Base-by-base conservation (phyloP, 2,329 filamentous ascomycete genomes). In the Lasiodiplodia gonubiensis region DNA sequence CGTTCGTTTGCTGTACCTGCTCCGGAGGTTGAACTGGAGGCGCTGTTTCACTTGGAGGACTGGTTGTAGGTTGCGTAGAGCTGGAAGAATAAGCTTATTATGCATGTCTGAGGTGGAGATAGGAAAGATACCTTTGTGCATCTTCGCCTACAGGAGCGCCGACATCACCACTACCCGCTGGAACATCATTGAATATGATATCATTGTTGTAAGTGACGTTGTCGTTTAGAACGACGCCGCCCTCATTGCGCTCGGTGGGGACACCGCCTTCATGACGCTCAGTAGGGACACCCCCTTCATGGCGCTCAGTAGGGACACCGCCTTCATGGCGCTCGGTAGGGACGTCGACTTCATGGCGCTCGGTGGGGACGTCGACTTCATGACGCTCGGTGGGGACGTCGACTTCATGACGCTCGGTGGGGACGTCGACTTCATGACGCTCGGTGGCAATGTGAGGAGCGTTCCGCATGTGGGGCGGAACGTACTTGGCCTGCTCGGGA, bases 391-490 rank as follows among this genome's bases (percentile, higher is more conserved):
- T n/a, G n/a, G n/a, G n/a, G n/a, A n/a, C n/a, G n/a, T n/a, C n/a
- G n/a, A n/a, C n/a, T n/a, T n/a, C n/a, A n/a, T n/a, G n/a, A n/a
- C n/a, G n/a, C n/a, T n/a, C n/a, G n/a, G n/a, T n/a, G n/a, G n/a
- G n/a, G 21, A 46, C 42, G 14, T 18, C 42, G 11, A 18, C n/a
- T 1, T 46, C n/a, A 11, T 21, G 42, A 18, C 8, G 3, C 18
- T 4, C 8, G 42, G 18, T 11, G 7, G 10, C 16, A 7, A 11
- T 33, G 21, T 23, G 16, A 18, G 37, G 37, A 1, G 37, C n/a
- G 18, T 63, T 63, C 10, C 49, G 49, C 49, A 54, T 30, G 49
- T 64, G 49, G 54, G 61, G 61, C 10, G 48, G 63, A 16, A 46
- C 25, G 21, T 46, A 46, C 10, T 16, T 11, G 25, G 35, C 11